Evolutionary conservation across 2,329 filamentous ascomycete genomes (phyloP).

Genomic region (Neofusicoccum sp.): DNA sequence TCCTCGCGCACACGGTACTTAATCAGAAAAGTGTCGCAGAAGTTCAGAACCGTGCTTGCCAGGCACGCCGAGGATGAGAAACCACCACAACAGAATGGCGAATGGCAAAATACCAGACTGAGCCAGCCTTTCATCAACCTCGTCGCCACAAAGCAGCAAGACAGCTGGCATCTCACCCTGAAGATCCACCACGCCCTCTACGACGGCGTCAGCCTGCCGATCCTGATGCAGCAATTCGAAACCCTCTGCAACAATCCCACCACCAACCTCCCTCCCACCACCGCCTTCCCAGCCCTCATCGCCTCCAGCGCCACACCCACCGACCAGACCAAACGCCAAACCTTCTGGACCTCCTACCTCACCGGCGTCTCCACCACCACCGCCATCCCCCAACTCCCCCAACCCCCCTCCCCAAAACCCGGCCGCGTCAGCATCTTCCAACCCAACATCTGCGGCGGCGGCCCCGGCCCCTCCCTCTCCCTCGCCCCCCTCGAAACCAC

Average conservation of each 20-base stretch:
- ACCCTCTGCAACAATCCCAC: slow-evolving; percentile 37
- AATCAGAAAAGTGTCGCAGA: background rate
- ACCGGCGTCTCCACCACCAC: background rate
- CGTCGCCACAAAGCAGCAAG: slow-evolving; percentile 31
- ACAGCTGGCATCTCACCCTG: slow-evolving; percentile 40
- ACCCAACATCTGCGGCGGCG: slow-evolving; percentile 48
- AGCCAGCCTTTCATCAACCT: slow-evolving; percentile 37
- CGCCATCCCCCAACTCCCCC: background rate
- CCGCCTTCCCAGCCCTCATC: slow-evolving; percentile 1
- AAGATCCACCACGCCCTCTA: slow-evolving; percentile 84
- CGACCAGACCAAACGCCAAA: slow-evolving; percentile 29
- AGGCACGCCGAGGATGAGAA: background rate
- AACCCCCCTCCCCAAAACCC: slow-evolving; percentile 20
- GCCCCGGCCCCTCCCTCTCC: too few relatives aligned
- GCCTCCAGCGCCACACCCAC: slow-evolving; percentile 8
- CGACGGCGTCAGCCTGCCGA: slow-evolving; percentile 74
- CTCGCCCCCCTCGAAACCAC: slow-evolving; percentile 37
- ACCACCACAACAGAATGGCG: background rate
- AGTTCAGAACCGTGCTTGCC: background rate
- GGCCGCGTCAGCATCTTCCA: slow-evolving; percentile 47
- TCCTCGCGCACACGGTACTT: background rate
- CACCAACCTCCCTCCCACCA: background rate
- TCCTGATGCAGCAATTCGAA: slow-evolving; percentile 57
- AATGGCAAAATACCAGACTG: background rate
- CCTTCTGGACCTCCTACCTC: slow-evolving; percentile 55